Evolutionary conservation across 805 yeast genomes (phyloP).

Genomic region (Saturnispora hagleri): DNA sequence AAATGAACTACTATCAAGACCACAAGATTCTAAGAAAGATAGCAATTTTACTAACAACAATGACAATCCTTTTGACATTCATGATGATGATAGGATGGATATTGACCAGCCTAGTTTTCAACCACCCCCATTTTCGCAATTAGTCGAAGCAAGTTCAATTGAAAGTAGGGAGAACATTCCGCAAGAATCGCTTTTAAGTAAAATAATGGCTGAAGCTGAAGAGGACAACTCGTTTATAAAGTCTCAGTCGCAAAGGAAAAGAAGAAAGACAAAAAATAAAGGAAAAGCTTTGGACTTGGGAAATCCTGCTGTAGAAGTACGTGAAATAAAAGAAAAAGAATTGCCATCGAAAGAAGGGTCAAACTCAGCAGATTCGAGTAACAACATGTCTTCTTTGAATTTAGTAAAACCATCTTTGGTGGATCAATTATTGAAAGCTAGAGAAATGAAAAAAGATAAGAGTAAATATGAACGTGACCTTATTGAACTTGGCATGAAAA

Average conservation of each 20-base stretch:
- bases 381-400: background rate
- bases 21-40: background rate
- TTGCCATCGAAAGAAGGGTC: background rate
- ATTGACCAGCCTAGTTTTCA: background rate
- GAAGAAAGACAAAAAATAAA: background rate
- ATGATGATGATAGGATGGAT: background rate
- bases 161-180: background rate
- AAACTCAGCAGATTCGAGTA: background rate
- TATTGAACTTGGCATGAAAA: background rate
- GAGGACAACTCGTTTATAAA: background rate
- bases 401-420: background rate
- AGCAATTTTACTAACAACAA: background rate
- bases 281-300: background rate
- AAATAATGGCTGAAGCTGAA: constrained; percentile 5
- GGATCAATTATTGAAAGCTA: constrained; percentile 11
- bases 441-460: constrained; percentile 11
- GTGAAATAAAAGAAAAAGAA: background rate
- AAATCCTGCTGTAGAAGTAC: background rate
- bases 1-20: background rate
- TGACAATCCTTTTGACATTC: background rate
- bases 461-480: constrained; percentile 4
- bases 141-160: background rate
- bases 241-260: constrained; percentile 1
- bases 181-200: background rate
- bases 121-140: background rate